phyloP scores from a whole-genome alignment of 192 early-diverging fungal species.

The Coemansia guatemalensis region DNA sequence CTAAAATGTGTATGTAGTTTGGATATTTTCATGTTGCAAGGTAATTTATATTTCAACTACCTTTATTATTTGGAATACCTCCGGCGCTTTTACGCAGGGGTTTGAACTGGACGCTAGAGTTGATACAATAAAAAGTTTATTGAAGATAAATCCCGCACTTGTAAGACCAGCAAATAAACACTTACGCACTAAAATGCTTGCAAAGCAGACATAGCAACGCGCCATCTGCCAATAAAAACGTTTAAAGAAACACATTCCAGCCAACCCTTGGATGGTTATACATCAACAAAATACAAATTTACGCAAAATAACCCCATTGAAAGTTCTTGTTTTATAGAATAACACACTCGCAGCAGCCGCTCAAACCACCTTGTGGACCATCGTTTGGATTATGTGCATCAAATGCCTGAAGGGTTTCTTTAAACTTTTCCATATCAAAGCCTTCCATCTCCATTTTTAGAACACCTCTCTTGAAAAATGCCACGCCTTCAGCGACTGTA shows the following conservation, averaged over 20 bases:
- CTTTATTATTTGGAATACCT: too few relatives aligned
- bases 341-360: constrained; percentile 11
- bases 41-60: too few relatives aligned
- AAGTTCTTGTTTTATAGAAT: constrained; percentile 6
- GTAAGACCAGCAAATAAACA: too few relatives aligned
- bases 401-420: constrained; percentile 7
- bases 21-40: too few relatives aligned
- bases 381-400: constrained; percentile 1
- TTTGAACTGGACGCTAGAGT: too few relatives aligned
- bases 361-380: background rate
- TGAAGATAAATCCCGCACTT: too few relatives aligned
- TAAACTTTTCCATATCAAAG: constrained; percentile 12
- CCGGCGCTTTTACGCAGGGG: too few relatives aligned
- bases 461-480: constrained; percentile 20
- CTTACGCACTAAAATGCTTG: background rate
- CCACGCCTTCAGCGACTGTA: constrained; percentile 12
- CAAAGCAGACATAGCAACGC: background rate
- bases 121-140: too few relatives aligned
- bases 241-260: background rate
- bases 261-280: background rate
- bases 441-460: constrained; percentile 17
- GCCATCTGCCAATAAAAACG: background rate
- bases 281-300: background rate
- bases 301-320: background rate
- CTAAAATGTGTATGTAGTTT: too few relatives aligned